Evolutionary conservation across 805 yeast genomes (phyloP).

Genomic region (Teunomyces panamensis): DNA sequence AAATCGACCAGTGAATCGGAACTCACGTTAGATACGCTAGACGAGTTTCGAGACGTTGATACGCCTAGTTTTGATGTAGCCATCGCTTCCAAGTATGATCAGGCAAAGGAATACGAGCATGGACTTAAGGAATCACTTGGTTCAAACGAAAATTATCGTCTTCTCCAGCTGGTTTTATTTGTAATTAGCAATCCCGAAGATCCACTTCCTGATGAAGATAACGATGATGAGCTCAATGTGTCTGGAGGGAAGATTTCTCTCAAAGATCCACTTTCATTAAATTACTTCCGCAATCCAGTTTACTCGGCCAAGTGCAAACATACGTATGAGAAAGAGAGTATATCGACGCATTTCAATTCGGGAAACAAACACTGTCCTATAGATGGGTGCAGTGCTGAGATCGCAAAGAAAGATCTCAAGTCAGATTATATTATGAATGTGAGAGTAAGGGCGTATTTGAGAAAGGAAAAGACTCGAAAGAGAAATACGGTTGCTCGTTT

Average conservation of each 20-base stretch:
- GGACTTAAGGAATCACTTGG: not conserved
- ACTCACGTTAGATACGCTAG: conserved; percentile 19
- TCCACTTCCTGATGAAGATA: conserved; percentile 52
- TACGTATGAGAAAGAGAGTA: conserved; percentile 52
- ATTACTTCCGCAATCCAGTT: conserved; percentile 52
- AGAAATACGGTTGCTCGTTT: conserved; percentile 7
- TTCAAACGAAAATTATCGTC: conserved; percentile 16
- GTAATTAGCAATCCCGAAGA: conserved; percentile 58
- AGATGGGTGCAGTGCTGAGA: conserved; percentile 46
- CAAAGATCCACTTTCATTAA: conserved; percentile 63
- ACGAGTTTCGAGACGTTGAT: conserved; percentile 10
- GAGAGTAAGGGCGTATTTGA: conserved; percentile 43
- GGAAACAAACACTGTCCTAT: conserved; percentile 50
- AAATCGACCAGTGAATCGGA: conserved; percentile 21
- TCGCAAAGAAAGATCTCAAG: conserved; percentile 35
- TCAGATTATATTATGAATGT: conserved; percentile 55
- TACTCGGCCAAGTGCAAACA: conserved; percentile 59
- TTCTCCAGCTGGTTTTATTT: conserved; percentile 42
- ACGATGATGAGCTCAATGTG: conserved; percentile 60
- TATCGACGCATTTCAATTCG: conserved; percentile 29
- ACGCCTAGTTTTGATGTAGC: not conserved
- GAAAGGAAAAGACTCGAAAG: conserved; percentile 13
- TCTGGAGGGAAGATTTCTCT: conserved; percentile 71
- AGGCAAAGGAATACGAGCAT: conserved; percentile 17
- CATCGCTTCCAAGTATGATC: not conserved